phyloP scores from a whole-genome alignment of 129 eudicot species.

The Mikania micrantha region DNA sequence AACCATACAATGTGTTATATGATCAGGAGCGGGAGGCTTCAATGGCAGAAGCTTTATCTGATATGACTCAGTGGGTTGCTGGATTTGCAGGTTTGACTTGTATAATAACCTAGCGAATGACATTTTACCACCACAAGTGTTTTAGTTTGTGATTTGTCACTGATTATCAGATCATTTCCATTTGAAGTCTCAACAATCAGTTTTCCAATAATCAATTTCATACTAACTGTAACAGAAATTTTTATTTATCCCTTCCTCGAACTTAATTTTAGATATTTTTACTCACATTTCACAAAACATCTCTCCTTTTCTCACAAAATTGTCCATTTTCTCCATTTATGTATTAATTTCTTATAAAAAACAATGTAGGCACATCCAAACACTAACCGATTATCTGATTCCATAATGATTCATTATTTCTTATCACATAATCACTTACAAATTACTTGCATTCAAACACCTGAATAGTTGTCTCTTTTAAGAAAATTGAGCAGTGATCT shows the following conservation, averaged over 20 bases:
- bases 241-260: not conserved
- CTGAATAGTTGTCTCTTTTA: not conserved
- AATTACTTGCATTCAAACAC: not conserved
- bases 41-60: constrained; percentile 50
- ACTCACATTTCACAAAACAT: not conserved
- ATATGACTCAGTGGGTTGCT: constrained; percentile 74
- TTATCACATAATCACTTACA: too few species aligned
- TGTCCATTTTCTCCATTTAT: not conserved
- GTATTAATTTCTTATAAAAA: not conserved
- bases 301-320: not conserved
- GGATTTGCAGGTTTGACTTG: constrained; percentile 57
- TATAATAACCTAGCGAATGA: not conserved
- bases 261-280: not conserved
- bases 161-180: not conserved
- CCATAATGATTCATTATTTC: not conserved
- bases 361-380: not conserved
- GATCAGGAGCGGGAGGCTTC: constrained; percentile 59
- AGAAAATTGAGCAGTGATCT: not conserved
- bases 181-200: not conserved
- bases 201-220: not conserved
- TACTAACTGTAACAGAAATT: not conserved
- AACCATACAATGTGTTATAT: constrained; percentile 6
- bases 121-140: not conserved
- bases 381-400: not conserved
- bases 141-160: not conserved